Evolutionary conservation across 2,329 filamentous ascomycete species (phyloP).

Genomic region (Aspergillus eucalypticola): DNA sequence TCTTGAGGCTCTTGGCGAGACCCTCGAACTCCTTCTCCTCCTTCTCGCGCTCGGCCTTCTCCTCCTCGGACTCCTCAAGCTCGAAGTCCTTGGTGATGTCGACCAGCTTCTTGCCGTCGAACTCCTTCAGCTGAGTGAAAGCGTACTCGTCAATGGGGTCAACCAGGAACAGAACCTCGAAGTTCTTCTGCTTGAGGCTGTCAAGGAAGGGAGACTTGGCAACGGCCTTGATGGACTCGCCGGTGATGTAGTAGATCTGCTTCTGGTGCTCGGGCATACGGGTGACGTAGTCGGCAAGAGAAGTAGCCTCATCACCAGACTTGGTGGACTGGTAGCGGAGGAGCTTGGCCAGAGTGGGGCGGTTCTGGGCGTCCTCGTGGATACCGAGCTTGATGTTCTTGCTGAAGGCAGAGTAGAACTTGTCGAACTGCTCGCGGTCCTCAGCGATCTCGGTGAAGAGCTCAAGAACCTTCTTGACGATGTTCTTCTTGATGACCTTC

Average conservation of each 20-base stretch:
- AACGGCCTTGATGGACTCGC: slow-evolving; percentile 98
- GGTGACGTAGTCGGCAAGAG: slow-evolving; percentile 94
- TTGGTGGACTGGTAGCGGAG: slow-evolving; percentile 99
- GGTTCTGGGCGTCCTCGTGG: slow-evolving; percentile 99
- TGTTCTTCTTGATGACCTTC: slow-evolving; percentile 99
- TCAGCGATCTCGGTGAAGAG: slow-evolving; percentile 99
- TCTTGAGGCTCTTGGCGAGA: slow-evolving; percentile 97
- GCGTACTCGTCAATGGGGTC: slow-evolving; percentile 99
- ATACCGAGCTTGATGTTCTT: slow-evolving; percentile 99
- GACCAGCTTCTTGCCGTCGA: slow-evolving; percentile 99
- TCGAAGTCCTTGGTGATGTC: slow-evolving; percentile 99
- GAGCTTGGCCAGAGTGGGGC: slow-evolving; percentile 87
- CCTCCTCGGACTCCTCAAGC: slow-evolving; percentile 98
- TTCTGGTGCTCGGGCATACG: slow-evolving; percentile 99
- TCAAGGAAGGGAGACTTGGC: slow-evolving; percentile 98
- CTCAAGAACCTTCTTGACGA: slow-evolving; percentile 99
- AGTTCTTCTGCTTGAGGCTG: slow-evolving; percentile 97
- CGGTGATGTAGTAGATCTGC: slow-evolving; percentile 99
- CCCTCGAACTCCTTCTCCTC: slow-evolving; percentile 98
- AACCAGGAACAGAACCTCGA: slow-evolving; percentile 98
- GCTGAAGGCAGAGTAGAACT: slow-evolving; percentile 99
- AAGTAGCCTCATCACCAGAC: slow-evolving; percentile 93
- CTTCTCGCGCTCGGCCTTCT: slow-evolving; percentile 92
- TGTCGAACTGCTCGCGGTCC: slow-evolving; percentile 99
- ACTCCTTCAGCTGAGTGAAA: slow-evolving; percentile 99